phyloP scores from a whole-genome alignment of 2,329 filamentous ascomycete species.

The Akanthomyces muscarius region DNA sequence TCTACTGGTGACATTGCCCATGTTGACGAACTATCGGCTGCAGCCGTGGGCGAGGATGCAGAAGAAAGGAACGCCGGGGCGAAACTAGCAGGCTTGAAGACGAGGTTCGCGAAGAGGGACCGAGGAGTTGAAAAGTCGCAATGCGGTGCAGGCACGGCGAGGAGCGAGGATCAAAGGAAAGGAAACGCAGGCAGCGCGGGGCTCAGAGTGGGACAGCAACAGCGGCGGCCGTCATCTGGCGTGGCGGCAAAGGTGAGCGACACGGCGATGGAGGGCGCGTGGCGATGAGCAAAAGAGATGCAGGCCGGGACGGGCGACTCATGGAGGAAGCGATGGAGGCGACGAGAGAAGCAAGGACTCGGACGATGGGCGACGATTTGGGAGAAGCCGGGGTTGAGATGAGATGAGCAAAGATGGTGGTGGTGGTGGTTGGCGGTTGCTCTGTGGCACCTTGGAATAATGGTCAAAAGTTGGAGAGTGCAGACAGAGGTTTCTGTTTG shows the following conservation, averaged over 20 bases:
- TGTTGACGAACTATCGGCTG: constrained; percentile 43
- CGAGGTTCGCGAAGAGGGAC: not conserved
- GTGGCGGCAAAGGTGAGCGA: constrained; percentile 16
- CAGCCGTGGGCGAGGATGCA: constrained; percentile 6
- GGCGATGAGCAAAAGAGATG: constrained; percentile 21
- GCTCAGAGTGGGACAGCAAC: constrained; percentile 24
- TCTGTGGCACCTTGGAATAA: not conserved
- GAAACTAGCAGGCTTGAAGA: not conserved
- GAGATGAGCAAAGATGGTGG: not conserved
- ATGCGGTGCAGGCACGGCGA: constrained; percentile 2
- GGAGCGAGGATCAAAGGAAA: constrained; percentile 1
- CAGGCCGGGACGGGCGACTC: constrained; percentile 1
- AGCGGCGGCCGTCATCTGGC: constrained; percentile 25
- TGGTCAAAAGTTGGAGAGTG: not conserved
- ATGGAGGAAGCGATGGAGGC: constrained; percentile 9
- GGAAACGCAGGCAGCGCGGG: constrained; percentile 23
- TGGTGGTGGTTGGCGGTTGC: constrained; percentile 7
- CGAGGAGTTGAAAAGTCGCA: not conserved
- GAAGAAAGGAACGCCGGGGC: not conserved
- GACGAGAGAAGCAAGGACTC: constrained; percentile 3
- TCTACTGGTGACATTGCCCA: constrained; percentile 91
- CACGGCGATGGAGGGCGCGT: constrained; percentile 17
- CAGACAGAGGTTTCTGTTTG: not conserved
- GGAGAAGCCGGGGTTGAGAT: not conserved
- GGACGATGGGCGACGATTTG: not conserved